Base-by-base conservation (phyloP, 345 rosid genomes). In the Murraya paniculata region DNA sequence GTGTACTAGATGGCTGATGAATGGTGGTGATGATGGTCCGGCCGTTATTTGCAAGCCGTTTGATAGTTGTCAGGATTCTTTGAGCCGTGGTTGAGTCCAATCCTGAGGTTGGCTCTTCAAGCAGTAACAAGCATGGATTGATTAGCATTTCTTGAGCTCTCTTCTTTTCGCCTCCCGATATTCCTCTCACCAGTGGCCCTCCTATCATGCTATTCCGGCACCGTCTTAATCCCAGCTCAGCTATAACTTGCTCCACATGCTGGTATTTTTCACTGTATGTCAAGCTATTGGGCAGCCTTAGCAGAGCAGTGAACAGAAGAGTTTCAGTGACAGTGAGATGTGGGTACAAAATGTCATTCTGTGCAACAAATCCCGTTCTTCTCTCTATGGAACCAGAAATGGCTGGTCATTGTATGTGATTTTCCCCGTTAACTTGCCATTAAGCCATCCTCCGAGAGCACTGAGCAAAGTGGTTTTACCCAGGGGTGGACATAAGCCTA, bases 1-100 rank as follows among this genome's bases (percentile, higher is more conserved):
- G n/a, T n/a, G n/a, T n/a, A n/a, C n/a, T n/a, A n/a, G 99, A 96
- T 3, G 99, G 98, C 84, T 96, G 99, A 80, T 96, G 99, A 82
- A 94, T 96, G 66, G 97, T 94, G 81, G 98, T 91, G 71, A 96
- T 86, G 1, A 94, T 88, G 2, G 99, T 94, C 81, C 98, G 80
- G 58, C 99, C 97, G 1, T 97, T 98, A 56, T 83, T 83, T 33
- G 99, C 98, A 0, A 96, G 87, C 78, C 97, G 75, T 87, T 94
- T 96, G 72, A 96, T 85, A 1, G 93, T 96, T 67, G 90, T 87
- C 65, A 91, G 58, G 30, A 96, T 96, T 78, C 89, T 86, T 36
- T 90, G 98, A 64, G 99, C 99, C 19, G 97, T 93, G 71, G 99
- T 96, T 0, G 94, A 96, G 85, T 96, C 99, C 86, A 94, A 83